Conservation (phyloP, 441 rosid species). For the Gossypium gossypioides region DNA sequence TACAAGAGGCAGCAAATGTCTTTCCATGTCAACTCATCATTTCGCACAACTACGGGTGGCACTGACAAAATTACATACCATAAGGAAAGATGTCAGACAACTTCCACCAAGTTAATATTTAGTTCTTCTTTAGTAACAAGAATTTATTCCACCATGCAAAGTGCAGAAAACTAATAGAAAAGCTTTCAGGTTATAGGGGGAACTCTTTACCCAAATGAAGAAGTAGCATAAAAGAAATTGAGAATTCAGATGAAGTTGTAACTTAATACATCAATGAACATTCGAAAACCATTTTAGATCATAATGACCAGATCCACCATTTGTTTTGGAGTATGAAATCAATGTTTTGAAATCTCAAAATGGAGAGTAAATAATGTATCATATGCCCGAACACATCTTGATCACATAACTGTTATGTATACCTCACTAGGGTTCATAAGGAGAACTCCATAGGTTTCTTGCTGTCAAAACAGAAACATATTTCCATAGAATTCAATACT, state of each 20-base stretch:
- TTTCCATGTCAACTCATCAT: conserved; percentile 86
- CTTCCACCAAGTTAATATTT: neutral
- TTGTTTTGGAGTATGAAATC: neutral
- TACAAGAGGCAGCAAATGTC: conserved; percentile 47
- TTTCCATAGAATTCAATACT: neutral
- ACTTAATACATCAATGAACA: neutral
- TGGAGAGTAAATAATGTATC: neutral
- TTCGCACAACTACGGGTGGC: conserved; percentile 80
- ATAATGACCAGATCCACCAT: neutral
- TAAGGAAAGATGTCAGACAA: conserved; percentile 9
- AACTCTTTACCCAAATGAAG: neutral
- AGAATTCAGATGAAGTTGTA: neutral
- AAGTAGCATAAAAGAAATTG: neutral
- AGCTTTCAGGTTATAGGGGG: neutral
- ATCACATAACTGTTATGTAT: neutral
- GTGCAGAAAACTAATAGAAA: neutral
- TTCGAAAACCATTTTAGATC: neutral
- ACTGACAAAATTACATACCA: conserved; percentile 32
- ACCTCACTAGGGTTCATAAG: neutral
- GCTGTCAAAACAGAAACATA: neutral
- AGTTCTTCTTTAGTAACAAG: neutral
- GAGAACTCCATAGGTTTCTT: neutral
- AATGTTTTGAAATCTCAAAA: neutral
- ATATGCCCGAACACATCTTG: neutral
- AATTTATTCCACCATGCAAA: neutral